Conservation (phyloP, 164 flowering plant species). For the Piper betle region DNA sequence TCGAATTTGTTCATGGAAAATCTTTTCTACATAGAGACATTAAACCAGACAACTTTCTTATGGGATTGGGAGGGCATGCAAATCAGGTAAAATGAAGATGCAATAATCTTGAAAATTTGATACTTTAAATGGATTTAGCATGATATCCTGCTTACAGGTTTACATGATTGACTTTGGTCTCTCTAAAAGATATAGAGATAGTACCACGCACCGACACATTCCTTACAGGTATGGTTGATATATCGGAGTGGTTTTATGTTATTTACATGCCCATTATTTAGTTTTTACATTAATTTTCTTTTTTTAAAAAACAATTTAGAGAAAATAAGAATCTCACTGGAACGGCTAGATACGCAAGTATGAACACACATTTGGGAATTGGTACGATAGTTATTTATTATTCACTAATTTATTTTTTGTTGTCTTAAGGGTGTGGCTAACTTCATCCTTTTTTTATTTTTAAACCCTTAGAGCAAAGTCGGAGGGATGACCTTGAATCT, state of each 20-base stretch:
- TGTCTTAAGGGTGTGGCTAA: not conserved
- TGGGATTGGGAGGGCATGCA: conserved; percentile 86
- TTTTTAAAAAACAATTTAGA: conserved; percentile 23
- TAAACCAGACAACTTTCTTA: conserved; percentile 83
- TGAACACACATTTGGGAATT: conserved; percentile 95
- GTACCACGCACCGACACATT: conserved; percentile 51
- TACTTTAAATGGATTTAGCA: not conserved
- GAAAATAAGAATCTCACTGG: conserved; percentile 93
- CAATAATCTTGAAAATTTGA: not conserved
- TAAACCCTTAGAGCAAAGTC: conserved; percentile 59
- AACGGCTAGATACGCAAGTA: conserved; percentile 94
- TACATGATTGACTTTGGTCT: conserved; percentile 52
- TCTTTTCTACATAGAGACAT: conserved; percentile 79
- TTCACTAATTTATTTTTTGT: not conserved
- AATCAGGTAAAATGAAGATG: conserved; percentile 43
- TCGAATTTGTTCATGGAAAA: conserved; percentile 71
- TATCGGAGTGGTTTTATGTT: no score
- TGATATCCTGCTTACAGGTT: conserved; percentile 23
- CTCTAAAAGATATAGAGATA: conserved; percentile 54
- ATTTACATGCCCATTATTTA: no score
- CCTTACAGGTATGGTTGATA: conserved; percentile 54
- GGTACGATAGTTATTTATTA: conserved; percentile 29
- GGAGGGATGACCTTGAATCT: conserved; percentile 92
- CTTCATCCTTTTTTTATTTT: not conserved
- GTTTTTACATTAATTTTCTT: not conserved